Percentiles rank a stretch among this genome's conserved stretches.
phyloP scores from a whole-genome alignment of 176 grass and related monocot genomes.

The Carex kokanica region DNA sequence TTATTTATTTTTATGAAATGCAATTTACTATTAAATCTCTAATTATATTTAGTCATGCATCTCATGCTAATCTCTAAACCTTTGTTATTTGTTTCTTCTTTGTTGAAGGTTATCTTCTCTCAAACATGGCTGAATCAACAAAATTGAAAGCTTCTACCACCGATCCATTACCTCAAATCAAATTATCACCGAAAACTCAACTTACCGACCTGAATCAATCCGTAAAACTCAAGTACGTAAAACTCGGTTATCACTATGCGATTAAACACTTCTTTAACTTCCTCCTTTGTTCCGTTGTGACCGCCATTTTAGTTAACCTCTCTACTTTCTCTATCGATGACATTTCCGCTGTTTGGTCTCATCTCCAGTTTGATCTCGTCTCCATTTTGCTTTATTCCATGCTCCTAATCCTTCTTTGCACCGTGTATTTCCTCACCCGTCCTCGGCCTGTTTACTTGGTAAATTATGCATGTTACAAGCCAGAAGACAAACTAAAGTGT shows the following conservation, averaged over 20 bases:
- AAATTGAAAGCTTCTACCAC: not conserved
- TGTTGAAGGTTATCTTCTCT: not conserved
- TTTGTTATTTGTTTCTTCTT: not conserved
- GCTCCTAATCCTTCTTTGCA: slow-evolving; percentile 36
- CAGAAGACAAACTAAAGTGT: slow-evolving; percentile 35
- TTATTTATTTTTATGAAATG: not conserved
- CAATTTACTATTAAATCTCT: not conserved
- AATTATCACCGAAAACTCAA: not conserved
- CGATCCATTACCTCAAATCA: not conserved
- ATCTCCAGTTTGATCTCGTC: slow-evolving; percentile 11
- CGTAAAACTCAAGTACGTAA: slow-evolving; percentile 76
- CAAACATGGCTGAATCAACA: slow-evolving; percentile 4
- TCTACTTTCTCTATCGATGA: slow-evolving; percentile 42
- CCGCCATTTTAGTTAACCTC: slow-evolving; percentile 41
- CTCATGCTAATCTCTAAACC: not conserved
- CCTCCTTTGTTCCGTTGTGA: slow-evolving; percentile 24
- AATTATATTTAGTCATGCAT: not conserved
- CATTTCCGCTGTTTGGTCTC: slow-evolving; percentile 29
- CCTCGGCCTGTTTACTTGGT: slow-evolving; percentile 57
- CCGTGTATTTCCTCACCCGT: slow-evolving; percentile 46
- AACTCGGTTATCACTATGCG: slow-evolving; percentile 69
- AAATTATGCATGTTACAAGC: slow-evolving; percentile 68
- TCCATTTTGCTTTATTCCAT: slow-evolving; percentile 32
- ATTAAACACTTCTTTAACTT: slow-evolving; percentile 59
- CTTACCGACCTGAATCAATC: slow-evolving; percentile 54